These are phyloP conservation scores for Chalaropsis thielavioides DNA, from an alignment of 2,329 filamentous ascomycete species.

Conservation along the genomic window DNA sequence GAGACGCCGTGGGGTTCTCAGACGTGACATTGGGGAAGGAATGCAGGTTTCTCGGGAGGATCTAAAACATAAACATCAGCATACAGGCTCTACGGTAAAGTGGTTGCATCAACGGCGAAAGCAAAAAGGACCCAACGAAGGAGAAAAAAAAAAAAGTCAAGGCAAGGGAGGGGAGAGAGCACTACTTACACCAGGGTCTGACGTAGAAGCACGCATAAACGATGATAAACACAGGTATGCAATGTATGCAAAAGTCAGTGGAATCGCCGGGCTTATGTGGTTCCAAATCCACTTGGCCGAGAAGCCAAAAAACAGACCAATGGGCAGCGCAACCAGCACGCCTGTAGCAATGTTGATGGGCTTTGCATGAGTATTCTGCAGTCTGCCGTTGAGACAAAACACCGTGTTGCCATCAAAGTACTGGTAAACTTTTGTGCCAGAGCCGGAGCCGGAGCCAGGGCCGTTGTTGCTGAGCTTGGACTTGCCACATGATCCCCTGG, in stretches of 20 bases:
- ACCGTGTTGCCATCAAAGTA: slow-evolving; percentile 90
- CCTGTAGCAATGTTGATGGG: slow-evolving; percentile 85
- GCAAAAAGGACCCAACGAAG: not conserved
- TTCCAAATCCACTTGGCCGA: slow-evolving; percentile 78
- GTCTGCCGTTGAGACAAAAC: slow-evolving; percentile 72
- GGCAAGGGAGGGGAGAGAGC: not conserved
- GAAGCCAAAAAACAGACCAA: slow-evolving; percentile 69
- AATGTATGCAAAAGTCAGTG: slow-evolving; percentile 81
- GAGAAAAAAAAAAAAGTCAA: not conserved
- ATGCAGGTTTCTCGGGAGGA: slow-evolving; percentile 83
- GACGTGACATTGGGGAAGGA: slow-evolving; percentile 63
- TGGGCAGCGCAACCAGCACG: slow-evolving; percentile 62
- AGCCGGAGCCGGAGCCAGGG: slow-evolving; percentile 34
- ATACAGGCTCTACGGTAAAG: not conserved
- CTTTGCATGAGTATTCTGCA: slow-evolving; percentile 75
- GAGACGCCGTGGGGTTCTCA: slow-evolving; percentile 67
- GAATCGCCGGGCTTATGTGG: slow-evolving; percentile 74
- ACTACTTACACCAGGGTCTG: slow-evolving; percentile 78
- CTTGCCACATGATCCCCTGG: slow-evolving; percentile 20
- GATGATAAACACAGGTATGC: slow-evolving; percentile 84
- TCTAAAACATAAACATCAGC: slow-evolving; percentile 35
- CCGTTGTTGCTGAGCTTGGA: slow-evolving; percentile 26
- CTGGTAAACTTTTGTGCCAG: slow-evolving; percentile 56
- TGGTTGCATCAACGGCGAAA: too few species aligned
- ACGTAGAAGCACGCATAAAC: slow-evolving; percentile 80